Evolutionary conservation across 163 green algal species (phyloP).

Genomic region (Prototheca cutis): DNA sequence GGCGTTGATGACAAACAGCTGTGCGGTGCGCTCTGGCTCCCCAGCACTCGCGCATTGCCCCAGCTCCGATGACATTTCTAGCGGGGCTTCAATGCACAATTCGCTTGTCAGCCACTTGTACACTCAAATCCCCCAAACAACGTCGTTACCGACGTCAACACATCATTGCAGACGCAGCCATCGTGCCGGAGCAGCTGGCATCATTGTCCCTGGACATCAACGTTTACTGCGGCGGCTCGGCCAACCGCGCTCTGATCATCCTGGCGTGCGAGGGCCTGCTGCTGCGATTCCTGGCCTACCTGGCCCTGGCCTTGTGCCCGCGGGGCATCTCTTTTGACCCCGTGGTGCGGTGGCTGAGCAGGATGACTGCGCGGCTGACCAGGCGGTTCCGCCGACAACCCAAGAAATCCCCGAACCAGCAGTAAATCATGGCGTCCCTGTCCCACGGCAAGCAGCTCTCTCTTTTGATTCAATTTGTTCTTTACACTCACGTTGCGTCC

Average conservation of each 20-base stretch:
- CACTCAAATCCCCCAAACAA: too few species aligned
- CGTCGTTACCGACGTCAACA: neutral
- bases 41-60: too few species aligned
- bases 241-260: constrained; percentile 11
- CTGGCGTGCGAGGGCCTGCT: constrained; percentile 16
- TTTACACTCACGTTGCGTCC: too few species aligned
- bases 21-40: neutral
- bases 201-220: constrained; percentile 11
- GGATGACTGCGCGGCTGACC: neutral
- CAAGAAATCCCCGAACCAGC: too few species aligned
- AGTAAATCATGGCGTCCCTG: too few species aligned
- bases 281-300: constrained; percentile 21
- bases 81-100: too few species aligned
- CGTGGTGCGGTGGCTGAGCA: neutral
- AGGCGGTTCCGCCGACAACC: neutral
- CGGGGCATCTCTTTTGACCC: constrained; percentile 12
- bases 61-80: too few species aligned
- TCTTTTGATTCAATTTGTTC: too few species aligned
- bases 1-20: neutral
- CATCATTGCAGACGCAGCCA: neutral
- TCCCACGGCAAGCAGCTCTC: too few species aligned
- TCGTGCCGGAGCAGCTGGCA: neutral
- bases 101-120: too few species aligned
- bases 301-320: constrained; percentile 18
- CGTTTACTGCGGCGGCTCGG: constrained; percentile 16